Percentiles rank a stretch among this genome's conserved stretches.
phyloP scores from a whole-genome alignment of 345 rosid species.

The Salix suchowensis region DNA sequence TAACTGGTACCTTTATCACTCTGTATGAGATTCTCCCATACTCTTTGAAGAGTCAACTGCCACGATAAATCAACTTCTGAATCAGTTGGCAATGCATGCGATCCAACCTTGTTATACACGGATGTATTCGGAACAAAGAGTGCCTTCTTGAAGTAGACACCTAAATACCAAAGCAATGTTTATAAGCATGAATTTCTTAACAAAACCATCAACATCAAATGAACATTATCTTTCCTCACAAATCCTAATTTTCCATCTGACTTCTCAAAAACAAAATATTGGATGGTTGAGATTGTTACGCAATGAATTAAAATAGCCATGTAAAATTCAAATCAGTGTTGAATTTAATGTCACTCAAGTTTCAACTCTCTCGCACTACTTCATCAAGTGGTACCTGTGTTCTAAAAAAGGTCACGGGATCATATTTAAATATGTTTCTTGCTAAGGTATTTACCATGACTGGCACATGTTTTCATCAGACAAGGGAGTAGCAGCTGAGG shows the following conservation, averaged over 20 bases:
- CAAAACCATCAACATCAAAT: slow-evolving; percentile 2
- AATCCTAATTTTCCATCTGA: not conserved
- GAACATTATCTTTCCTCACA: not conserved
- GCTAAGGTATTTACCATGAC: slow-evolving; percentile 39
- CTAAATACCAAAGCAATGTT: slow-evolving; percentile 31
- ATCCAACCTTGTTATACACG: slow-evolving; percentile 76
- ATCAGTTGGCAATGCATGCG: slow-evolving; percentile 42
- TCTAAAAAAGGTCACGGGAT: not conserved
- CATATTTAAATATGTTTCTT: slow-evolving; percentile 9
- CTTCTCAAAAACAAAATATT: not conserved
- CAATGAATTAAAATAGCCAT: not conserved
- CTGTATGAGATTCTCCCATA: slow-evolving; percentile 68
- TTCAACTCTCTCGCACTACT: slow-evolving; percentile 4
- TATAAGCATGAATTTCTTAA: not conserved
- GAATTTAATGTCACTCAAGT: not conserved
- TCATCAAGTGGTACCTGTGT: not conserved
- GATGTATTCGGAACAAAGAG: slow-evolving; percentile 85
- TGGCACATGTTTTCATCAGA: slow-evolving; percentile 48
- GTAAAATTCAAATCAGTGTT: not conserved
- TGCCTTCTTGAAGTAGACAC: slow-evolving; percentile 77
- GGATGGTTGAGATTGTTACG: not conserved
- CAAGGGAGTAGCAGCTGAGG: slow-evolving; percentile 68
- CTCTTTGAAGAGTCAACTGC: slow-evolving; percentile 72
- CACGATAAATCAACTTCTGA: slow-evolving; percentile 60
- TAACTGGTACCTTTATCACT: slow-evolving; percentile 45